Evolutionary conservation across 805 yeast species (phyloP).

Genomic region (Saccharomycopsis fodiens): DNA sequence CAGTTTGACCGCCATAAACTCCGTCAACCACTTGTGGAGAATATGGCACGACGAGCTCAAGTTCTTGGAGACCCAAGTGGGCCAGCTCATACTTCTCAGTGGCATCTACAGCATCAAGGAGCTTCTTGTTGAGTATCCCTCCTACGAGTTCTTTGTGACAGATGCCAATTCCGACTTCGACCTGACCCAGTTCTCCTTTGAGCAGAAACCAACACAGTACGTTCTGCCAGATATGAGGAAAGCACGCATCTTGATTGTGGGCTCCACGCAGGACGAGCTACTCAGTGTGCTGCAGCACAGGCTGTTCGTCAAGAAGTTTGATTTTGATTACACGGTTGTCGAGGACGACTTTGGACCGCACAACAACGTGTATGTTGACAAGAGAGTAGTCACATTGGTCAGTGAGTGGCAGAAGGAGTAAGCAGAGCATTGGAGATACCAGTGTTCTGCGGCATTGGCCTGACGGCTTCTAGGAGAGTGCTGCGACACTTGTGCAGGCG

Average conservation of each 20-base stretch:
- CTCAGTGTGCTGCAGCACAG: conserved; percentile 44
- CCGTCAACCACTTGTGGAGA: not conserved
- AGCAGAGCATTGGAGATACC: no score
- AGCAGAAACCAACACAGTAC: conserved; percentile 1
- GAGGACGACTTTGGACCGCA: conserved; percentile 49
- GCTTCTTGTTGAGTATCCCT: conserved; percentile 54
- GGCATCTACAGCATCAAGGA: conserved; percentile 57
- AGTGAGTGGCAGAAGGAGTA: no score
- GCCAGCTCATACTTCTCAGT: conserved; percentile 41
- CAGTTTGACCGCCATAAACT: not conserved
- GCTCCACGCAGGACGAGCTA: conserved; percentile 63
- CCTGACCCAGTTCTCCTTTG: conserved; percentile 20
- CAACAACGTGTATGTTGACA: conserved; percentile 50
- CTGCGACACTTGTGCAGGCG: no score
- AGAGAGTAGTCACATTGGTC: conserved; percentile 29
- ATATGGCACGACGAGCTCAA: not conserved
- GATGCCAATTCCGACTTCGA: conserved; percentile 44
- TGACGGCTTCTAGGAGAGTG: no score
- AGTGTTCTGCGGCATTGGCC: no score
- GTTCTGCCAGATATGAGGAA: conserved; percentile 6
- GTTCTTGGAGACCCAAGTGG: conserved; percentile 8
- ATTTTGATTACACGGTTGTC: conserved; percentile 20
- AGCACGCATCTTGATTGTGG: conserved; percentile 36
- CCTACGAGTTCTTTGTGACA: conserved; percentile 46
- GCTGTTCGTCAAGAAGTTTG: conserved; percentile 31